Evolutionary conservation across 139 green algal species (phyloP).

Genomic region (Chlamydomonas sp.): DNA sequence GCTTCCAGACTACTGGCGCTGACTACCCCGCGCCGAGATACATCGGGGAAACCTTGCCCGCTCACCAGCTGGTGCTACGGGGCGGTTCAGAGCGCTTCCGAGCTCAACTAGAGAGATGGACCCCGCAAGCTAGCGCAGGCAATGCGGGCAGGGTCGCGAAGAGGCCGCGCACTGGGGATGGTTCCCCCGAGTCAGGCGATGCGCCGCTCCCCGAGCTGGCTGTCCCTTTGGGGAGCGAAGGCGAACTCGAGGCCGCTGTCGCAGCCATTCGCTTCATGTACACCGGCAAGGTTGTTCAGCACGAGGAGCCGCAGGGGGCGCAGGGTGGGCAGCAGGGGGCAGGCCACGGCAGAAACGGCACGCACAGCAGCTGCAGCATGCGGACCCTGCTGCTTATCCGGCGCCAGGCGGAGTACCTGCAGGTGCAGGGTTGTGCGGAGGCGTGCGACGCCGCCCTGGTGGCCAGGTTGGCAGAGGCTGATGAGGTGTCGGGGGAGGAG

Average conservation of each 20-base stretch:
- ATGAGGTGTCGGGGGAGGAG: neutral
- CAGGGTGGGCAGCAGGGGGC: too few relatives aligned
- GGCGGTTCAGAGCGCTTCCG: neutral
- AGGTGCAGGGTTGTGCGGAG: neutral
- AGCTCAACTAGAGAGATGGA: neutral
- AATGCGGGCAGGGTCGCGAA: neutral
- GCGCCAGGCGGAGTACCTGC: neutral
- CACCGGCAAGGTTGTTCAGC: conserved; percentile 1
- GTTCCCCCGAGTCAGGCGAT: too few relatives aligned
- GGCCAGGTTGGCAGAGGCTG: neutral
- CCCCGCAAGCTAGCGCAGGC: too few relatives aligned
- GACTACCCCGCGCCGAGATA: too few relatives aligned
- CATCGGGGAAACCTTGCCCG: conserved; percentile 3
- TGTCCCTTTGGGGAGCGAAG: too few relatives aligned
- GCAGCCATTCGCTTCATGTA: neutral
- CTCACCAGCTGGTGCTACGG: neutral
- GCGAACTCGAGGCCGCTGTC: too few relatives aligned
- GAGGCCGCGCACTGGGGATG: too few relatives aligned
- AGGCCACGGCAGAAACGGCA: too few relatives aligned
- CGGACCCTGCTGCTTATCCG: neutral
- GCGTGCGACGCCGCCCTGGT: neutral
- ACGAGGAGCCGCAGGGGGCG: too few relatives aligned
- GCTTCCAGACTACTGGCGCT: too few relatives aligned
- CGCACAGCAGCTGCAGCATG: neutral
- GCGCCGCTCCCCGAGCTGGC: too few relatives aligned